These are phyloP conservation scores for Pseudocercospora fijiensis DNA, from an alignment of 2,329 filamentous ascomycete genomes.

Conservation along the genomic window DNA sequence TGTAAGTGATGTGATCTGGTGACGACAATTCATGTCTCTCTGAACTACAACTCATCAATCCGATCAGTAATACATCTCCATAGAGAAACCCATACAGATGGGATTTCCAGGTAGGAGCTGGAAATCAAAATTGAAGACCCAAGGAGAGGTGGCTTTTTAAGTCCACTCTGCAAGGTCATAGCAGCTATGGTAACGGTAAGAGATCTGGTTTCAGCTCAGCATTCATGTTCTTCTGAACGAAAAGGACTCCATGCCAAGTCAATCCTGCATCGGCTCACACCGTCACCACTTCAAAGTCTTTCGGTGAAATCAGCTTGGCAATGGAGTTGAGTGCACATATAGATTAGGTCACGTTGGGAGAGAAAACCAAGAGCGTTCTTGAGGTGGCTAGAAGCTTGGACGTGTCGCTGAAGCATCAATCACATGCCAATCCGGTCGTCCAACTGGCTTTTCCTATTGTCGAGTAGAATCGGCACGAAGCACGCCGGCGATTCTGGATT, in stretches of 20 bases:
- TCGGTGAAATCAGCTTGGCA: neutral
- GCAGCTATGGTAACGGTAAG: neutral
- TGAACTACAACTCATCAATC: neutral
- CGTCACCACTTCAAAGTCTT: neutral
- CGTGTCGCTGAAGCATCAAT: neutral
- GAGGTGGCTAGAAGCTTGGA: neutral
- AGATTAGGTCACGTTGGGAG: too few relatives aligned
- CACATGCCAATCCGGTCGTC: neutral
- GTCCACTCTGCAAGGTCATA: neutral
- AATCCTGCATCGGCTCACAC: neutral
- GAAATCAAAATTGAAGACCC: neutral
- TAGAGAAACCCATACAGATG: too few relatives aligned
- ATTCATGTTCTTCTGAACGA: neutral
- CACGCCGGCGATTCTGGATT: neutral
- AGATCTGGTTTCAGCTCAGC: neutral
- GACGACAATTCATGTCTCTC: neutral
- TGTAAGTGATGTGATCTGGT: neutral
- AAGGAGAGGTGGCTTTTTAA: neutral
- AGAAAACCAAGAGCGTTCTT: neutral
- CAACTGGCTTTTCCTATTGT: neutral
- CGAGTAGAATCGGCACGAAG: neutral
- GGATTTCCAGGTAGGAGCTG: neutral
- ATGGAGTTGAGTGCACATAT: too few relatives aligned
- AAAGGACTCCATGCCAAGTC: neutral
- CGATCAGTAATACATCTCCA: neutral